Evolutionary conservation across 495 filamentous ascomycete species (phyloP).

Genomic region (Trichoderma gamsii): DNA sequence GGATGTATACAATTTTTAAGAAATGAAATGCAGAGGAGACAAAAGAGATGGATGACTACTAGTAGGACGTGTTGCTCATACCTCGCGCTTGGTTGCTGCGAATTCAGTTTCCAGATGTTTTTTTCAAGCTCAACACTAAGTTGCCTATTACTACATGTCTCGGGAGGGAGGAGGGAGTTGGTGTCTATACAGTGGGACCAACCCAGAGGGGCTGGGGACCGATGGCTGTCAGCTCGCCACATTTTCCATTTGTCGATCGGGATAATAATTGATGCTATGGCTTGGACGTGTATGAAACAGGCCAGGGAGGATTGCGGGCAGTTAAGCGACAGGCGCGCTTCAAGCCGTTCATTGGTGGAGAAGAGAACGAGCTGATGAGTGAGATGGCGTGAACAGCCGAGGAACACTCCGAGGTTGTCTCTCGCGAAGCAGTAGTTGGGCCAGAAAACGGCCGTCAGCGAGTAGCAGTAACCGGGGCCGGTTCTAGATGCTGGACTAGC

Average conservation of each 20-base stretch:
- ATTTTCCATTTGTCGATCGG: not conserved
- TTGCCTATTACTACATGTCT: not conserved
- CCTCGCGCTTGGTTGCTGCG: no score
- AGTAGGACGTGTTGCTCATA: no score
- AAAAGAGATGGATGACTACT: no score
- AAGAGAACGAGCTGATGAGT: not conserved
- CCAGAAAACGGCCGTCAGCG: not conserved
- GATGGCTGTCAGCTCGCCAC: not conserved
- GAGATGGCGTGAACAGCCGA: not conserved
- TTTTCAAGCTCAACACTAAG: not conserved
- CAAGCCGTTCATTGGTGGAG: not conserved
- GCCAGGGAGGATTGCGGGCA: not conserved
- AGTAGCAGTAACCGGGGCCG: not conserved
- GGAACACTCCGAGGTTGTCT: not conserved
- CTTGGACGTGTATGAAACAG: not conserved
- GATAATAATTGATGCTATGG: not conserved
- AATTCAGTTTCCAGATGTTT: not conserved
- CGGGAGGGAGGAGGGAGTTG: not conserved
- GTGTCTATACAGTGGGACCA: conserved; percentile 4
- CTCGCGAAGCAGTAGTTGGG: not conserved
- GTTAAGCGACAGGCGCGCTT: conserved; percentile 9
- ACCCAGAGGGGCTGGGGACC: not conserved
- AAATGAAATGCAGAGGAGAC: no score
- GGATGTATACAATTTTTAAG: no score
- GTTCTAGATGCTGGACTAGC: no score